Evolutionary conservation across 768 basidiomycete genomes (phyloP).

Genomic region (Pleurotus tuber-regium): DNA sequence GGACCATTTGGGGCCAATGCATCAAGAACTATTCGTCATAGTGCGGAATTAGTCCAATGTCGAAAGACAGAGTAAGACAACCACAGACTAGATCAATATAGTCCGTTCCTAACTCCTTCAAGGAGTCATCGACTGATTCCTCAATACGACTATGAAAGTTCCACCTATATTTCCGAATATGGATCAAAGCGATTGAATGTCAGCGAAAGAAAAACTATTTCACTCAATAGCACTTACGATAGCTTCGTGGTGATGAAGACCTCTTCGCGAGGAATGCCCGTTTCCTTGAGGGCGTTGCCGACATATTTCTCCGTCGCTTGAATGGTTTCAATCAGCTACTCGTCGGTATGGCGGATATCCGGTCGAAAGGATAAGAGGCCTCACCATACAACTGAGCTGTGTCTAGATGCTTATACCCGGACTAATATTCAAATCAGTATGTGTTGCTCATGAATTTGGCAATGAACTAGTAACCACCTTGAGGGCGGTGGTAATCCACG

Average conservation of each 20-base stretch:
- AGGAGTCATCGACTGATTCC: slow-evolving; percentile 35
- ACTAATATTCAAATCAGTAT: slow-evolving; percentile 19
- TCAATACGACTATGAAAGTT: slow-evolving; percentile 37
- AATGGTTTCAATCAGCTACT: neutral
- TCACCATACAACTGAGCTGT: slow-evolving; percentile 35
- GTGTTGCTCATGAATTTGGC: neutral
- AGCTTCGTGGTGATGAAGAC: slow-evolving; percentile 54
- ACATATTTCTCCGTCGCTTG: slow-evolving; percentile 39
- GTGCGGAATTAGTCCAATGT: neutral
- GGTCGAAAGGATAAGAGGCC: neutral
- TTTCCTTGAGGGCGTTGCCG: slow-evolving; percentile 42
- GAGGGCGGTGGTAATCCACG: slow-evolving; percentile 41
- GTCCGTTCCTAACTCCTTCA: slow-evolving; percentile 36
- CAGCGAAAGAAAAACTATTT: too few species aligned
- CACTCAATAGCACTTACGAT: slow-evolving; percentile 29
- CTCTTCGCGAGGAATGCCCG: slow-evolving; percentile 47
- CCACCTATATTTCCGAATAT: too few species aligned
- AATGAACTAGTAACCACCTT: slow-evolving; percentile 23
- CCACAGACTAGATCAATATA: slow-evolving; percentile 45
- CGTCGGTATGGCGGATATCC: neutral
- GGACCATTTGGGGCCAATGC: slow-evolving; percentile 45
- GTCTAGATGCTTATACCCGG: slow-evolving; percentile 41
- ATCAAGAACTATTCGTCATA: slow-evolving; percentile 53
- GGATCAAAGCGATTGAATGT: too few species aligned
- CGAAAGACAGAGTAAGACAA: neutral